Conservation (phyloP, 768 basidiomycete species). For the Leccinum disarticulatum region DNA sequence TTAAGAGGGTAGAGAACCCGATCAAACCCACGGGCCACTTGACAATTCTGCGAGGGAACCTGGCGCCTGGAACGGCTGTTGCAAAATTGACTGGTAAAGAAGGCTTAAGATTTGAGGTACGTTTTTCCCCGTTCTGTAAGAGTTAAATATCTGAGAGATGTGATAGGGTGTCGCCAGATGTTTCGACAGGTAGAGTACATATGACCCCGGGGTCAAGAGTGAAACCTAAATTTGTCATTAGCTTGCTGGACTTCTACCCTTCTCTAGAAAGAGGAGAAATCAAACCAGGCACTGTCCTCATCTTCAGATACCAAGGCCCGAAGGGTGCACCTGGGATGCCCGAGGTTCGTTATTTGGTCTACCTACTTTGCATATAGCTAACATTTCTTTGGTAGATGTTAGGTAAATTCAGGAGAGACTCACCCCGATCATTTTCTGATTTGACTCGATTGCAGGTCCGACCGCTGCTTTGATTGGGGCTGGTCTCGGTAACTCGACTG, state of each 20-base stretch:
- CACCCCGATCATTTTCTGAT: conserved; percentile 1
- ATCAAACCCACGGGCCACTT: conserved; percentile 88
- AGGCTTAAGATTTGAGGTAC: conserved; percentile 76
- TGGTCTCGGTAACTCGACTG: conserved; percentile 73
- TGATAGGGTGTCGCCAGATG: conserved; percentile 70
- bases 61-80: conserved; percentile 84
- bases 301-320: conserved; percentile 88
- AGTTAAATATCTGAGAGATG: conserved; percentile 1
- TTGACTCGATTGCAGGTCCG: conserved; percentile 46
- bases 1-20: conserved; percentile 69
- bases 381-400: conserved; percentile 39
- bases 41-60: conserved; percentile 83
- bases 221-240: conserved; percentile 27
- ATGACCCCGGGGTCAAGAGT: background rate
- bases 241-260: conserved; percentile 69
- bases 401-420: conserved; percentile 28
- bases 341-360: conserved; percentile 44
- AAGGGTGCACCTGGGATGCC: conserved; percentile 94
- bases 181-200: conserved; percentile 58
- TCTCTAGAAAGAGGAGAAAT: conserved; percentile 74
- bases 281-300: conserved; percentile 69
- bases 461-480: conserved; percentile 85
- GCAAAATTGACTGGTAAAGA: conserved; percentile 96
- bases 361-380: background rate
- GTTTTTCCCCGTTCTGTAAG: conserved; percentile 8